Percentiles rank a stretch among this genome's conserved stretches.
phyloP scores from a whole-genome alignment of 2,329 filamentous ascomycete genomes.

The Stenocarpella maydis region DNA sequence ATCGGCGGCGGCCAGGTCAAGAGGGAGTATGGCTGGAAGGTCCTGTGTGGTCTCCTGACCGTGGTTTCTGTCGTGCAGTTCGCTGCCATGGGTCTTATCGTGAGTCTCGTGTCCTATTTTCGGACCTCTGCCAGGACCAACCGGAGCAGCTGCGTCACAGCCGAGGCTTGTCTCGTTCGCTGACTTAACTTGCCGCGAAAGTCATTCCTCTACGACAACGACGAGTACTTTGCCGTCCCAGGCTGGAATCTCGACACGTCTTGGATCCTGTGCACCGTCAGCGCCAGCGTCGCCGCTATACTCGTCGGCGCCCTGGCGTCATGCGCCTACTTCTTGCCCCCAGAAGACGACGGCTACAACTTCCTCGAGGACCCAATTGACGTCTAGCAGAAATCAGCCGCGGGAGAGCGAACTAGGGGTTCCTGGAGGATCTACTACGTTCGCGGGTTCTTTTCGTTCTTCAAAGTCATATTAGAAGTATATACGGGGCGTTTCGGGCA shows the following conservation, averaged over 20 bases:
- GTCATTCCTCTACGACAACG: slow-evolving; percentile 85
- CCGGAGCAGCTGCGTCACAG: too few species aligned
- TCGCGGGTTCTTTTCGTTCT: not conserved
- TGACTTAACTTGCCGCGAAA: slow-evolving; percentile 48
- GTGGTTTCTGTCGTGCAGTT: slow-evolving; percentile 75
- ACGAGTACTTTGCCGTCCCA: slow-evolving; percentile 79
- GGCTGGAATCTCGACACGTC: slow-evolving; percentile 84
- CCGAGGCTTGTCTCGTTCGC: not conserved
- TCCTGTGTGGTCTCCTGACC: slow-evolving; percentile 72
- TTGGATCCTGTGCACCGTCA: slow-evolving; percentile 74
- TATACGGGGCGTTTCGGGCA: slow-evolving; percentile 34
- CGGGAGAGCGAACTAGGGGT: not conserved
- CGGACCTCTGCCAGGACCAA: not conserved
- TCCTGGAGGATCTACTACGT: slow-evolving; percentile 8
- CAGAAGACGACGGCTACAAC: slow-evolving; percentile 84
- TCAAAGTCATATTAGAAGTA: slow-evolving; percentile 14
- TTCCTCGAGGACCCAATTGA: slow-evolving; percentile 63
- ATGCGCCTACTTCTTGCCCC: slow-evolving; percentile 75
- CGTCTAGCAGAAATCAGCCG: slow-evolving; percentile 40
- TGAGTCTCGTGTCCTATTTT: slow-evolving; percentile 55
- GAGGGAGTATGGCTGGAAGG: slow-evolving; percentile 83
- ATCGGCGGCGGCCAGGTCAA: slow-evolving; percentile 81
- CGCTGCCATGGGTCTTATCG: slow-evolving; percentile 82
- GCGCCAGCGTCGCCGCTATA: slow-evolving; percentile 61
- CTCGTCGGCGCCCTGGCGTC: slow-evolving; percentile 67